Percentiles rank a stretch among this genome's conserved stretches.
These are phyloP conservation scores for Circinella minor DNA, from an alignment of 371 early-diverging fungal genomes.

Conservation along the genomic window DNA sequence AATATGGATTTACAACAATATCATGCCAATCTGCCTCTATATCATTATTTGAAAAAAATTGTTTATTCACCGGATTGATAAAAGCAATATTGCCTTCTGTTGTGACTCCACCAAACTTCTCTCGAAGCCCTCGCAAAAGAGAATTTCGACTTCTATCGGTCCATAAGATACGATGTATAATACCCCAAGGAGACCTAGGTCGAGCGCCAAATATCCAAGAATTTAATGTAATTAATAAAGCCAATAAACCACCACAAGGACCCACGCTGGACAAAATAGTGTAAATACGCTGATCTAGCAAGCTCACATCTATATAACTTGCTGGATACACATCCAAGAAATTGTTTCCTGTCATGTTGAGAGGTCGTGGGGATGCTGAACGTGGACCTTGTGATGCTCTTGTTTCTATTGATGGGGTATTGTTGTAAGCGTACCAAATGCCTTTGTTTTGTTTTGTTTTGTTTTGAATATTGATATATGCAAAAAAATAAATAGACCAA, in stretches of 20 bases:
- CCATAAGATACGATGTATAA: slow-evolving; percentile 40
- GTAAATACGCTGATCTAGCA: slow-evolving; percentile 27
- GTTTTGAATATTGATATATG: no score
- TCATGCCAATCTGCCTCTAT: slow-evolving; percentile 4
- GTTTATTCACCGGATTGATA: not conserved
- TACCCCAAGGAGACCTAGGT: slow-evolving; percentile 40
- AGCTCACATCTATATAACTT: not conserved
- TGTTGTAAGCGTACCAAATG: slow-evolving; percentile 21
- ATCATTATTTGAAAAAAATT: not conserved
- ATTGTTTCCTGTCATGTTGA: not conserved
- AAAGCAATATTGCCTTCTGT: not conserved
- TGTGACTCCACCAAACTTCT: slow-evolving; percentile 5
- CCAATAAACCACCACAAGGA: slow-evolving; percentile 36
- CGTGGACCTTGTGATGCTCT: not conserved
- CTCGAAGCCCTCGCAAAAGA: slow-evolving; percentile 17
- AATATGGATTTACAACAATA: not conserved
- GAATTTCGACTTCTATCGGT: slow-evolving; percentile 14
- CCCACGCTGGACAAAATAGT: slow-evolving; percentile 29
- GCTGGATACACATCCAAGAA: slow-evolving; percentile 16
- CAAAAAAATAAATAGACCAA: no score
- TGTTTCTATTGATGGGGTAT: slow-evolving; percentile 13
- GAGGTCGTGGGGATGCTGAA: not conserved
- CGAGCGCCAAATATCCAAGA: slow-evolving; percentile 38
- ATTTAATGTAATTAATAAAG: slow-evolving; percentile 36
- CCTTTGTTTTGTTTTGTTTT: no score